Base-by-base conservation (phyloP, 2,329 filamentous ascomycete species). In the Penicillium freii region DNA sequence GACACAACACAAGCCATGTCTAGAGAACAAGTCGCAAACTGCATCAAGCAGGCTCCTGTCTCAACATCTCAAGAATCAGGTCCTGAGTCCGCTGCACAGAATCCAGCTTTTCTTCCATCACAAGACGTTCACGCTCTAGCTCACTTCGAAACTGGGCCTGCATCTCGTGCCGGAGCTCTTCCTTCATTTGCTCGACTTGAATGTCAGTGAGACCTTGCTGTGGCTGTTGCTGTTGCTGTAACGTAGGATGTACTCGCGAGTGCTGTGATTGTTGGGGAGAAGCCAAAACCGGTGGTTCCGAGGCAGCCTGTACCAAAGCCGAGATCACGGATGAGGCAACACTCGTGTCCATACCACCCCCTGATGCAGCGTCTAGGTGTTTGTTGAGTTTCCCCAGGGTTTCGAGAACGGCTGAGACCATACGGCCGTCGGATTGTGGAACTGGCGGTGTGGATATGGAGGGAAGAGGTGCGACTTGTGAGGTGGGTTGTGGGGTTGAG, bases 61-160 rank as follows among this genome's bases (percentile, higher is more conserved):
- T 66, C 56, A 77, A 58, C 72, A 76, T 71, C 25, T 75, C 71
- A 43, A 77, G 57, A 53, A 77, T 77, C 69, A 76, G 70, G 38
- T 76, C 70, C 56, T 77, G 75, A 5, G 73, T 75, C 56, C 70
- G 63, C 60, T 77, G 74, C 46, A 77, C 65, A 19, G 72, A 62
- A 53, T 75, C 73, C 27, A 77, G 44, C 56, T 69, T 73, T 54
- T 75, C 69, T 48, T 75, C 69, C 6, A 76, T 58, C 2, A 63
- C 61, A 15, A 66, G 66, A 0, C 71, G 71, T 34, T 73, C 66
- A 42, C 68, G 71, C 39, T 71, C 66, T 42, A 75, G 50, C 52
- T 75, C 73, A 21, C 60, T 57, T 9, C 69, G 69, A 34, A 76
- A 54, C 38, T 76, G 72, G 3, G 59, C 62, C 29, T 64, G 63